Evolutionary conservation across 2,329 filamentous ascomycete species (phyloP).

Genomic region (Nannizziopsis barbatae): DNA sequence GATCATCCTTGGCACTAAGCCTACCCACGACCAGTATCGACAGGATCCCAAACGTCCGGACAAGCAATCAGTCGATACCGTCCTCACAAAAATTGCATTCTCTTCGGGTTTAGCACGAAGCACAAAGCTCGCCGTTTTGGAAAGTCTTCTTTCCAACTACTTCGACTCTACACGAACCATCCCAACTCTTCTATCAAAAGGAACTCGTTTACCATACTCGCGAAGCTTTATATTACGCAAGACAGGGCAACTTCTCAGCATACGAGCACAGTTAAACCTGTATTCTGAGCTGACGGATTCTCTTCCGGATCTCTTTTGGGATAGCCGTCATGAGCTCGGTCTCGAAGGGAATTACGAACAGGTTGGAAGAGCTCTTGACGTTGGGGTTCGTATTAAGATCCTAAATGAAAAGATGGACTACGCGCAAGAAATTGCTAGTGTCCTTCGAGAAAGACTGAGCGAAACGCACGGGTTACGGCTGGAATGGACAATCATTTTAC

Average conservation of each 20-base stretch:
- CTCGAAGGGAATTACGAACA: slow-evolving; percentile 93
- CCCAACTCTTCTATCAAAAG: slow-evolving; percentile 62
- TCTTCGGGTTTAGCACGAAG: slow-evolving; percentile 85
- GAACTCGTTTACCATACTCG: slow-evolving; percentile 51
- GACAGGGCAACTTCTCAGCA: slow-evolving; percentile 79
- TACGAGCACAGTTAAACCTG: slow-evolving; percentile 87
- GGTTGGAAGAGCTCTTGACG: slow-evolving; percentile 79
- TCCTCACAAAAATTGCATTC: slow-evolving; percentile 90
- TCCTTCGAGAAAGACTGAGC: slow-evolving; percentile 75
- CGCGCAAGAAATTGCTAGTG: slow-evolving; percentile 84
- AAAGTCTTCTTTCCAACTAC: slow-evolving; percentile 69
- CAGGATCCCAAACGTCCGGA: slow-evolving; percentile 18
- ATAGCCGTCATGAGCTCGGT: slow-evolving; percentile 74
- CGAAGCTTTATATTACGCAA: slow-evolving; percentile 79
- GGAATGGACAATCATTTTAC: slow-evolving; percentile 89
- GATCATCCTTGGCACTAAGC: slow-evolving; percentile 73
- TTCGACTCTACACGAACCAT: slow-evolving; percentile 78
- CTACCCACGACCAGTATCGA: slow-evolving; percentile 20
- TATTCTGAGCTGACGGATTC: slow-evolving; percentile 95
- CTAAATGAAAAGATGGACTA: slow-evolving; percentile 98
- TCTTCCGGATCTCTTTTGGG: slow-evolving; percentile 94
- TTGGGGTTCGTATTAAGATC: slow-evolving; percentile 78
- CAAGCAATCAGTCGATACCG: slow-evolving; percentile 44
- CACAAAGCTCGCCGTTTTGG: slow-evolving; percentile 86
- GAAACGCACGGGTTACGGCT: slow-evolving; percentile 80